Conservation (phyloP, 2,329 filamentous ascomycete species). For the Talaromyces sp. region DNA sequence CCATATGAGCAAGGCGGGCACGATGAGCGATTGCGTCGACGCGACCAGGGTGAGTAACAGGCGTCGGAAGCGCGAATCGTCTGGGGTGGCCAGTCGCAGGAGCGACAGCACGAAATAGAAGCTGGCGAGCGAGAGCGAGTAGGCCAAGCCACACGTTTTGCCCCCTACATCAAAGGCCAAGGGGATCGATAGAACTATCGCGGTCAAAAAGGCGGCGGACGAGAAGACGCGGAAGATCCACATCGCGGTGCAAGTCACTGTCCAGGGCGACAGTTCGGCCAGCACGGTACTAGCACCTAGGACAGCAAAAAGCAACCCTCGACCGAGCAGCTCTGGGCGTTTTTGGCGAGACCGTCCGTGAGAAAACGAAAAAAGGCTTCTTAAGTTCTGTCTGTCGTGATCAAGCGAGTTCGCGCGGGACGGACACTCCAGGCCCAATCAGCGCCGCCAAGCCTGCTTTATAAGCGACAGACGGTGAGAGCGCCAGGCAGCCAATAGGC, state of each 20-base stretch:
- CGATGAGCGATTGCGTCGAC: constrained; percentile 77
- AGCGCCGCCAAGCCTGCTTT: neutral
- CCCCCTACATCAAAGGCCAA: constrained; percentile 98
- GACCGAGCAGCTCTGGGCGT: neutral
- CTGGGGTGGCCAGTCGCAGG: constrained; percentile 75
- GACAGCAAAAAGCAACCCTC: constrained; percentile 1
- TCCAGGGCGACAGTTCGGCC: constrained; percentile 8
- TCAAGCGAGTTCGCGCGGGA: neutral
- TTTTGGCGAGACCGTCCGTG: neutral
- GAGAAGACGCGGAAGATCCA: constrained; percentile 77
- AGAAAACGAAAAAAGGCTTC: neutral
- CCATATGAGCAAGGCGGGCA: constrained; percentile 88
- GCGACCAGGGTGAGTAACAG: constrained; percentile 65
- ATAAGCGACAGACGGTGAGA: neutral
- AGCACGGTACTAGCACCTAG: neutral
- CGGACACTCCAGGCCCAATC: neutral
- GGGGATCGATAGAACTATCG: constrained; percentile 91
- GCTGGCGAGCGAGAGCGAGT: constrained; percentile 79
- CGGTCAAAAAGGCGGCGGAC: constrained; percentile 79
- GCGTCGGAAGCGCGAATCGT: constrained; percentile 69
- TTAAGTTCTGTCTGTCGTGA: neutral
- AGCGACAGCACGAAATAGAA: constrained; percentile 89
- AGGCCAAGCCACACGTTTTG: constrained; percentile 86
- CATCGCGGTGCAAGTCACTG: constrained; percentile 51
- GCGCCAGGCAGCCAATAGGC: neutral